Conservation (phyloP, 2,329 filamentous ascomycete genomes). For the Xylariaceae sp. region DNA sequence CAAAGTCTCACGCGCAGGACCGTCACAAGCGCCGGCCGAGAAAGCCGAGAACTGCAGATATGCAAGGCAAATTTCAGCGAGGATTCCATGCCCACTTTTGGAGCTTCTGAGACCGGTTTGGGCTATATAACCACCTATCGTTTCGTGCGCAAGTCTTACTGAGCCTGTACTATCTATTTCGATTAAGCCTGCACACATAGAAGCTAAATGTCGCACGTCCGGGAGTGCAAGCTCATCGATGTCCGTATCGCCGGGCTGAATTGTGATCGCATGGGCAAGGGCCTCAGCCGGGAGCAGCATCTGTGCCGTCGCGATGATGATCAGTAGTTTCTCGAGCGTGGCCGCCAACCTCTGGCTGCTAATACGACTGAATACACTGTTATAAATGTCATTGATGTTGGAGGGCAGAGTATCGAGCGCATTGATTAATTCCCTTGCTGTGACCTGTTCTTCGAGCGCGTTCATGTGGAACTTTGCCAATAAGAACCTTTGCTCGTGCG, state of each 20-base stretch:
- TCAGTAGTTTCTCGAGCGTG: slow-evolving; percentile 3
- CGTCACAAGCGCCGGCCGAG: too few relatives aligned
- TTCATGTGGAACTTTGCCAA: slow-evolving; percentile 7
- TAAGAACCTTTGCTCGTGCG: slow-evolving; percentile 1
- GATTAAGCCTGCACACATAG: too few relatives aligned
- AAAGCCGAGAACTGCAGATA: too few relatives aligned
- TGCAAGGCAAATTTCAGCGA: too few relatives aligned
- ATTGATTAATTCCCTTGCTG: slow-evolving; percentile 4
- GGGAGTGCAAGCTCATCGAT: slow-evolving; percentile 4
- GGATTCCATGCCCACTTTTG: too few relatives aligned
- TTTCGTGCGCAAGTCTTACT: too few relatives aligned
- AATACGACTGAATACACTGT: slow-evolving; percentile 5
- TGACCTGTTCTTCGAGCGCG: slow-evolving; percentile 1
- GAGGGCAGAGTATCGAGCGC: slow-evolving; percentile 1
- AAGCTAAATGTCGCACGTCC: too few relatives aligned
- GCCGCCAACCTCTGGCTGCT: background rate
- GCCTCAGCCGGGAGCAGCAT: background rate
- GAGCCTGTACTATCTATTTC: too few relatives aligned
- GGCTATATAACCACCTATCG: too few relatives aligned
- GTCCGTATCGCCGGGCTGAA: background rate
- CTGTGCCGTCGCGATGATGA: background rate
- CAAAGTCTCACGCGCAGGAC: too few relatives aligned
- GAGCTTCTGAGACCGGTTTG: too few relatives aligned
- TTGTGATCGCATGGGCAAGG: slow-evolving; percentile 1
- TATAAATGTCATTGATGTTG: slow-evolving; percentile 4